Base-by-base conservation (phyloP, 176 grass and related monocot species). In the Pontederia paniculata region DNA sequence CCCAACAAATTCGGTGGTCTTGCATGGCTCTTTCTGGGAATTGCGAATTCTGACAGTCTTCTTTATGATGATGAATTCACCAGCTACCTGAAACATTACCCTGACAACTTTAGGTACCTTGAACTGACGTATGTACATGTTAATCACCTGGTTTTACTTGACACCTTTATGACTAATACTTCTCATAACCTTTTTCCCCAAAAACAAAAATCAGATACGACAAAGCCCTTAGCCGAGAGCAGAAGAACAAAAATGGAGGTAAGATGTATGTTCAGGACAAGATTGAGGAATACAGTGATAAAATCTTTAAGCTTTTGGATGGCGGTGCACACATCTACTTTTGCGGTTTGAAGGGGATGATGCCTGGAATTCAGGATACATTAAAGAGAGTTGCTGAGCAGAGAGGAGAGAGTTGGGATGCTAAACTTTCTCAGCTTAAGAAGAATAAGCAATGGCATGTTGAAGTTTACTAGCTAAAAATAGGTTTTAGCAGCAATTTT, bases 251-350 rank as follows among this genome's bases (percentile, higher is more conserved):
- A 72, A 90, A 18, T 0, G 83, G 86, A 0, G 74, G 74, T 21
- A 88, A 90, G 83, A 90, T 90, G 91, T 90, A 97, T 2, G 86
- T 90, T 25, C 93, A 97, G 77, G 93, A 97, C 62, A 96, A 84
- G 72, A 91, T 91, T 46, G 93, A 88, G 69, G 91, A 91, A 74
- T 97, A 89, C 80, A 88, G 83, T n/a, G 83, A 88, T 54, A 69
- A 91, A 74, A 84, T 97, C 18, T 91, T 91, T 54, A 97, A 80
- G 72, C 77, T 91, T 45, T 63, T 97, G 42, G 83, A 84, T 58
- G 57, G 48, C 5, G 83, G 93, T 0, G 83, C 83, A 0, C 86
- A 88, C 62, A 97, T 97, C 25, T 97, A 84, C 72, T 97, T 91
- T 10, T 88, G 93, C 18, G 83, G 80, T 67, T 73, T 97, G 74